A percentile compares a stretch with the other conserved stretches of the same genome.
phyloP scores from a whole-genome alignment of 2,329 filamentous ascomycete genomes.

The Monosporascus sp. region DNA sequence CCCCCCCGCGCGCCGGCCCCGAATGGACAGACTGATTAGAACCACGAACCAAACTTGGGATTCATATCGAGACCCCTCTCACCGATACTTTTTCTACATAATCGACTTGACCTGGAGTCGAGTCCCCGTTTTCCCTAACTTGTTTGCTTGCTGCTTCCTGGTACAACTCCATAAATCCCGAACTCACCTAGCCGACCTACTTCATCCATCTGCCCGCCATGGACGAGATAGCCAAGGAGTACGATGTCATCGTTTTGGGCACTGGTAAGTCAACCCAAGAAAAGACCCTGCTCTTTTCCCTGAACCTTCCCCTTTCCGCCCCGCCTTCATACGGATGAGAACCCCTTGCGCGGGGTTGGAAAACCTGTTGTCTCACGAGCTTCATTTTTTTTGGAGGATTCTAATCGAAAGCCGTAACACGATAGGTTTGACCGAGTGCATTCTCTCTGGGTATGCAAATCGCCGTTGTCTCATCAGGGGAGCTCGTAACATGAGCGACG shows the following conservation, averaged over 20 bases:
- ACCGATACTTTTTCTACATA: conserved; percentile 24
- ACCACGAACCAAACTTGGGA: not conserved
- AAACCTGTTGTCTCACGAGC: not conserved
- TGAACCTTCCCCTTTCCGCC: conserved; percentile 19
- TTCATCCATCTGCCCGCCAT: conserved; percentile 46
- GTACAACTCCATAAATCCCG: conserved; percentile 18
- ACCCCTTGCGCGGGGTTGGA: conserved; percentile 9
- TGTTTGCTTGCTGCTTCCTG: conserved; percentile 6
- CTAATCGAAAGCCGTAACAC: conserved; percentile 30
- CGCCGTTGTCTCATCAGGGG: conserved; percentile 1
- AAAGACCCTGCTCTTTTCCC: conserved; percentile 8
- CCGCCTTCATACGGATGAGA: conserved; percentile 2
- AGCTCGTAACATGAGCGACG: not conserved
- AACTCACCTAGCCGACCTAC: too few species aligned
- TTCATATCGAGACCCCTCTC: conserved; percentile 14
- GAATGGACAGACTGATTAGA: not conserved
- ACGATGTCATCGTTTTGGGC: conserved; percentile 97
- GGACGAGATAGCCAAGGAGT: conserved; percentile 98
- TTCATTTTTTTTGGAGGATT: conserved; percentile 1
- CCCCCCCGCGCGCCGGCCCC: not conserved
- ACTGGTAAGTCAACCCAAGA: conserved; percentile 63
- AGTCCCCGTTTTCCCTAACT: not conserved
- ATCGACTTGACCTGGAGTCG: conserved; percentile 20
- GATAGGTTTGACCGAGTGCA: conserved; percentile 93
- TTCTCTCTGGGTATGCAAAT: conserved; percentile 79